Percentiles rank a stretch among this genome's conserved stretches.
Evolutionary conservation across 805 yeast genomes (phyloP).

Genomic region (Martiniozyma abietophila): DNA sequence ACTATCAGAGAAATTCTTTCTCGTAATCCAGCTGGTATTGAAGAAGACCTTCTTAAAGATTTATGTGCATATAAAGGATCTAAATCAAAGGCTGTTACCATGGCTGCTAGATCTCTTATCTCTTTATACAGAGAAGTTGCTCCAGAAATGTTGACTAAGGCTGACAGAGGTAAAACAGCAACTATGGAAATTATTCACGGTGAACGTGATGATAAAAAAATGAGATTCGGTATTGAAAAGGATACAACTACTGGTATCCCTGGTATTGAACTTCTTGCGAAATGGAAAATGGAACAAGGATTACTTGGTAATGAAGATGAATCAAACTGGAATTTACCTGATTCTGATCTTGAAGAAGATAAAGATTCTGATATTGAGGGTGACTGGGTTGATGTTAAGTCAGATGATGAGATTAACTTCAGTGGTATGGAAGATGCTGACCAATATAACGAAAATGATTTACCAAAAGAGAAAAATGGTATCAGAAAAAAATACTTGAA

Average conservation of each 20-base stretch:
- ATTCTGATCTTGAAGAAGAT: slow-evolving; percentile 37
- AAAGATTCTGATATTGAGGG: slow-evolving; percentile 62
- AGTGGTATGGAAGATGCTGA: slow-evolving; percentile 42
- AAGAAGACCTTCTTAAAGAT: slow-evolving; percentile 79
- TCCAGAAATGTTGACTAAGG: slow-evolving; percentile 85
- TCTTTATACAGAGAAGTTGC: slow-evolving; percentile 88
- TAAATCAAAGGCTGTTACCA: slow-evolving; percentile 85
- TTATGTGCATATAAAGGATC: slow-evolving; percentile 85
- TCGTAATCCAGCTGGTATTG: slow-evolving; percentile 93
- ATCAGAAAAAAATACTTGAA: slow-evolving; percentile 28
- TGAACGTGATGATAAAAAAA: slow-evolving; percentile 39
- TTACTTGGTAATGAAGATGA: slow-evolving; percentile 44
- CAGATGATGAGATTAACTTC: slow-evolving; percentile 58
- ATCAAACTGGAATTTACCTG: slow-evolving; percentile 59
- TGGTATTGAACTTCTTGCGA: slow-evolving; percentile 81
- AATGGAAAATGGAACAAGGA: slow-evolving; percentile 68
- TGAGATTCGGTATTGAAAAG: slow-evolving; percentile 71
- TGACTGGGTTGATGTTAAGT: slow-evolving; percentile 82
- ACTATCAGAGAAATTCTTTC: slow-evolving; percentile 88
- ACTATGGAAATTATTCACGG: slow-evolving; percentile 68
- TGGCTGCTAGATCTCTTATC: slow-evolving; percentile 87
- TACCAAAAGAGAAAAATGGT: slow-evolving; percentile 26
- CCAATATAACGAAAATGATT: slow-evolving; percentile 26
- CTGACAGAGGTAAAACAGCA: slow-evolving; percentile 91
- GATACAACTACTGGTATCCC: slow-evolving; percentile 64